These are phyloP conservation scores for Sphaerulina populicola DNA, from an alignment of 2,329 filamentous ascomycete genomes.

Conservation along the genomic window DNA sequence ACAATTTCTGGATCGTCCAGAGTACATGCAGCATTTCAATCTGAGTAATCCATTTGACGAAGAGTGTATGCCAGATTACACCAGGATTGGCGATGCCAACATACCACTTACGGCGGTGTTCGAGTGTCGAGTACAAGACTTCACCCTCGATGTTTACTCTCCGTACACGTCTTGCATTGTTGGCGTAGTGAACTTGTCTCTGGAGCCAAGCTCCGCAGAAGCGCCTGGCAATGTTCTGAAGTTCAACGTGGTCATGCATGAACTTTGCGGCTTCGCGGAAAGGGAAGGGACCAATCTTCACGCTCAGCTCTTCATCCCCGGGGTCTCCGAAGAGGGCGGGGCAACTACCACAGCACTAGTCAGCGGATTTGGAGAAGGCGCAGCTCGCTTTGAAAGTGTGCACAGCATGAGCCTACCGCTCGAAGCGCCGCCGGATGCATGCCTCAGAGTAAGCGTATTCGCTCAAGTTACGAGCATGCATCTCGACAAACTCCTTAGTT, in stretches of 20 bases:
- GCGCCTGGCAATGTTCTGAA: conserved; percentile 88
- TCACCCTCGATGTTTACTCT: conserved; percentile 79
- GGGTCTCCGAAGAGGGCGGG: conserved; percentile 75
- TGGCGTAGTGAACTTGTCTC: conserved; percentile 78
- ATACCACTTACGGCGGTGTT: conserved; percentile 90
- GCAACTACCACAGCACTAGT: conserved; percentile 95
- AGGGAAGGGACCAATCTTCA: conserved; percentile 93
- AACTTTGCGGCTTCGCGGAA: conserved; percentile 88
- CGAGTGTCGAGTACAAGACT: conserved; percentile 88
- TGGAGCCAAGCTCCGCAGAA: conserved; percentile 88
- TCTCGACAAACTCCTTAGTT: conserved; percentile 91
- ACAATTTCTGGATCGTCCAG: conserved; percentile 89
- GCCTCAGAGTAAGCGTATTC: conserved; percentile 80
- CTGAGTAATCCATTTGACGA: conserved; percentile 91
- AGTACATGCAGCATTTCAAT: conserved; percentile 87
- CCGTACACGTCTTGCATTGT: conserved; percentile 86
- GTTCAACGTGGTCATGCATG: conserved; percentile 98
- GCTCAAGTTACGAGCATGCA: conserved; percentile 88
- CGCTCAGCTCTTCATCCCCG: conserved; percentile 91
- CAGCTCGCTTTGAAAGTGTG: conserved; percentile 91
- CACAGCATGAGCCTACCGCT: conserved; percentile 94
- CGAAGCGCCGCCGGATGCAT: conserved; percentile 63
- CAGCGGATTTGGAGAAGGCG: conserved; percentile 82
- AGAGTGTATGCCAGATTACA: conserved; percentile 82
- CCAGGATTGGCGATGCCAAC: conserved; percentile 83